These are phyloP conservation scores for Avicennia marina DNA, from an alignment of 257 asterid species.

Conservation along the genomic window DNA sequence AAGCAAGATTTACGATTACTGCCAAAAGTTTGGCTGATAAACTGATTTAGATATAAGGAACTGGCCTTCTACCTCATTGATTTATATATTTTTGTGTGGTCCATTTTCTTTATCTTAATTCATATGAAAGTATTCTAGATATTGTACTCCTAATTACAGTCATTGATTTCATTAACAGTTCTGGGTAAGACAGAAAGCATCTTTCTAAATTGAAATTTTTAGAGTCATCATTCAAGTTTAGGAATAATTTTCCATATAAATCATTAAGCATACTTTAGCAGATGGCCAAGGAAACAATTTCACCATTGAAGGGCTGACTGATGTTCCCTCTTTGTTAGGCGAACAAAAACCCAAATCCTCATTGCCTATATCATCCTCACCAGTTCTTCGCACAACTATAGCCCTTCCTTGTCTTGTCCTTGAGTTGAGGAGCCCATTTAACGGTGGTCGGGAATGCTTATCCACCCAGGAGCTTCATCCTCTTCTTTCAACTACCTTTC, in stretches of 20 bases:
- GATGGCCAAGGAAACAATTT: background rate
- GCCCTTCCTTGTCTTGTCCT: constrained; percentile 48
- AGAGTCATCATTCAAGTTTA: background rate
- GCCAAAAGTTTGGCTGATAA: background rate
- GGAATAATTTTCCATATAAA: background rate
- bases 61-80: background rate
- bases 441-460: no score
- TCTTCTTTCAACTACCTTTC: no score
- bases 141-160: background rate
- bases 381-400: constrained; percentile 40
- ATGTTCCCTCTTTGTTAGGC: constrained; percentile 24
- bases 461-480: no score
- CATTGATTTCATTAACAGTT: background rate
- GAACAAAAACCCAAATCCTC: constrained; percentile 26
- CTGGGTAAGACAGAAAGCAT: background rate
- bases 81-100: no score
- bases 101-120: background rate
- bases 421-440: no score
- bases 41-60: background rate
- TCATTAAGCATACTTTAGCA: background rate
- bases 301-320: constrained; percentile 42
- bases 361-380: constrained; percentile 49
- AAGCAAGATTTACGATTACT: no score
- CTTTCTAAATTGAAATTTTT: background rate
- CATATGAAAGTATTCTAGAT: no score